Conservation (phyloP, 441 rosid genomes). For the Pelargonium fulgidum region DNA sequence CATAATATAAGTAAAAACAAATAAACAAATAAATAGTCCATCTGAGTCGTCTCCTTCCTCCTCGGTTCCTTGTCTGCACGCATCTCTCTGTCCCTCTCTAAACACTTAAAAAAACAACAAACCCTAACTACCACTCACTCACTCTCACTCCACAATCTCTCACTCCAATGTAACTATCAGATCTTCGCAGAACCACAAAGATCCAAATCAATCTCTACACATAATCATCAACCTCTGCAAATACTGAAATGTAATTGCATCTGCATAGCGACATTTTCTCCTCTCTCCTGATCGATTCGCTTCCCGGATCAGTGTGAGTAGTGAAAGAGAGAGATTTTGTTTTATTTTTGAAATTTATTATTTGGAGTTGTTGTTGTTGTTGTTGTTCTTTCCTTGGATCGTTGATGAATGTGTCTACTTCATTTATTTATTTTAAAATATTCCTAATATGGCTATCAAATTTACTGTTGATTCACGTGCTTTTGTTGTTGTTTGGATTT, state of each 20-base stretch:
- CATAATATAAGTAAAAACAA: background rate
- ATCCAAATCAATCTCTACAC: background rate
- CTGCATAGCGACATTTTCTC: background rate
- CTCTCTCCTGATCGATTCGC: background rate
- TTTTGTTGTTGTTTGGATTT: constrained; percentile 4
- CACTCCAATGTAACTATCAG: background rate
- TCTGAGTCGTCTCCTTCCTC: background rate
- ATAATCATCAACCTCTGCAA: background rate
- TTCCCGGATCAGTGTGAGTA: constrained; percentile 4
- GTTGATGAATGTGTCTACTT: constrained; percentile 3
- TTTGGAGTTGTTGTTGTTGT: background rate
- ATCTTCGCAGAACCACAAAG: background rate
- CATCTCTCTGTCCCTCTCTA: constrained; percentile 1
- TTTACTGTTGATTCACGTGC: constrained; percentile 7
- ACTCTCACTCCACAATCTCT: constrained; percentile 4
- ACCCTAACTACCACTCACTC: constrained; percentile 11
- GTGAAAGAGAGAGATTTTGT: background rate
- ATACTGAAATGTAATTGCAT: background rate
- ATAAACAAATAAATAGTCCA: background rate
- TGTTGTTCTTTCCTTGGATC: constrained; percentile 23
- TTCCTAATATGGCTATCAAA: background rate
- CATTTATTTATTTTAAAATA: background rate
- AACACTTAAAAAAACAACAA: background rate
- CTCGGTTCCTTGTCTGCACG: constrained; percentile 1
- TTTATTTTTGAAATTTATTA: too few species aligned